phyloP scores from a whole-genome alignment of 106 monocot genomes.

The Gastrodia elata region DNA sequence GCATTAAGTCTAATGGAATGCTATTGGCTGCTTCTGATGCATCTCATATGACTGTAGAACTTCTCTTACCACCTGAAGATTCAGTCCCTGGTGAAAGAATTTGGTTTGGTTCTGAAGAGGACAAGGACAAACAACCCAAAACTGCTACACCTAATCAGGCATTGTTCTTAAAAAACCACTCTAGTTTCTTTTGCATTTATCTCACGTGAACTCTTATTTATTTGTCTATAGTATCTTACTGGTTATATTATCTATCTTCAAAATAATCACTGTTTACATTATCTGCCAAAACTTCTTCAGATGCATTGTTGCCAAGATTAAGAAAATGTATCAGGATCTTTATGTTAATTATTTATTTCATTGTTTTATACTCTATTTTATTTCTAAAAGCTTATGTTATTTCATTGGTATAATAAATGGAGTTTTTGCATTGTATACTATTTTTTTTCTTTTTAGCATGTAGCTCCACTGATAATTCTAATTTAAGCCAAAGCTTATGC shows the following conservation, averaged over 20 bases:
- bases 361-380: neutral
- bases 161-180: neutral
- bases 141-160: constrained; percentile 90
- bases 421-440: neutral
- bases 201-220: neutral
- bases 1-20: constrained; percentile 95
- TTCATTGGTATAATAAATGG: too few relatives aligned
- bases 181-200: neutral
- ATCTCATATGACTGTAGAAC: constrained; percentile 71
- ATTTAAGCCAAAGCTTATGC: neutral
- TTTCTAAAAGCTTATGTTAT: neutral
- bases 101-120: constrained; percentile 84
- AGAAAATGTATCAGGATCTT: neutral
- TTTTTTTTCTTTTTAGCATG: neutral
- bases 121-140: constrained; percentile 42
- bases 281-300: neutral
- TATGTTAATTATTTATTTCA: neutral
- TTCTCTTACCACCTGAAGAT: constrained; percentile 77
- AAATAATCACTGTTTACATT: neutral
- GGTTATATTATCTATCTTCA: neutral
- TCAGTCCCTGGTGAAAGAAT: constrained; percentile 79
- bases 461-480: neutral
- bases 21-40: constrained; percentile 95
- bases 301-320: too few relatives aligned
- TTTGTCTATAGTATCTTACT: neutral